phyloP scores from a whole-genome alignment of 441 rosid species.

The Macaranga tanarius region DNA sequence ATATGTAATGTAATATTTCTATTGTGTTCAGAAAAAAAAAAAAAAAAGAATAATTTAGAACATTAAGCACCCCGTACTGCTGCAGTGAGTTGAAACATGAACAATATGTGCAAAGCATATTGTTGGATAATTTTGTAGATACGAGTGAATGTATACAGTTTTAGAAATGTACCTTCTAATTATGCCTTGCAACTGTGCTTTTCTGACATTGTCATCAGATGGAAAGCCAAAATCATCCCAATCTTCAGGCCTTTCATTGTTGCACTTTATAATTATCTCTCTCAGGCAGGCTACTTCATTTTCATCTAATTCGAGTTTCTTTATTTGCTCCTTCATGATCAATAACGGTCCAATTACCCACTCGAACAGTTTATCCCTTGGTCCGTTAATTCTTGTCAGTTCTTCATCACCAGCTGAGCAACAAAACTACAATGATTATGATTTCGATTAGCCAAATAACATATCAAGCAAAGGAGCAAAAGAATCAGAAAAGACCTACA shows the following conservation, averaged over 20 bases:
- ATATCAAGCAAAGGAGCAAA: background rate
- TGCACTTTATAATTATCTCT: slow-evolving; percentile 44
- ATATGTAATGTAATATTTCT: background rate
- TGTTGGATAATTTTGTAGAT: background rate
- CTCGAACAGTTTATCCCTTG: slow-evolving; percentile 59
- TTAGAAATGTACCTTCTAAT: slow-evolving; percentile 54
- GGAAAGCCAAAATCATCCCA: slow-evolving; percentile 66
- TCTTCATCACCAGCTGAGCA: slow-evolving; percentile 62
- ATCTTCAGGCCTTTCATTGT: slow-evolving; percentile 61
- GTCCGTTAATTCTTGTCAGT: slow-evolving; percentile 53
- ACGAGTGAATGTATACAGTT: background rate
- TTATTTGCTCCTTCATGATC: slow-evolving; percentile 78
- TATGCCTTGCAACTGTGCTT: slow-evolving; percentile 83
- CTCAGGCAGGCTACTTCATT: slow-evolving; percentile 60
- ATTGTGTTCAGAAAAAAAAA: background rate
- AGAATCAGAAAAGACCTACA: slow-evolving; percentile 42
- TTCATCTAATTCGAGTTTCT: slow-evolving; percentile 49
- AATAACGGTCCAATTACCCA: slow-evolving; percentile 71
- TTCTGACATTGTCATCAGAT: slow-evolving; percentile 51
- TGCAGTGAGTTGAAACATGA: background rate
- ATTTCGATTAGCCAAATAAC: background rate
- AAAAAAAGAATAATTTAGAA: background rate
- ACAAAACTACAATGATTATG: slow-evolving; percentile 16
- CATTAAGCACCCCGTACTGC: background rate
- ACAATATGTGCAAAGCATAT: background rate